Evolutionary conservation across 228 moss, liverwort and hornwort species (phyloP).

Genomic region (Sphagnum magellanicum): DNA sequence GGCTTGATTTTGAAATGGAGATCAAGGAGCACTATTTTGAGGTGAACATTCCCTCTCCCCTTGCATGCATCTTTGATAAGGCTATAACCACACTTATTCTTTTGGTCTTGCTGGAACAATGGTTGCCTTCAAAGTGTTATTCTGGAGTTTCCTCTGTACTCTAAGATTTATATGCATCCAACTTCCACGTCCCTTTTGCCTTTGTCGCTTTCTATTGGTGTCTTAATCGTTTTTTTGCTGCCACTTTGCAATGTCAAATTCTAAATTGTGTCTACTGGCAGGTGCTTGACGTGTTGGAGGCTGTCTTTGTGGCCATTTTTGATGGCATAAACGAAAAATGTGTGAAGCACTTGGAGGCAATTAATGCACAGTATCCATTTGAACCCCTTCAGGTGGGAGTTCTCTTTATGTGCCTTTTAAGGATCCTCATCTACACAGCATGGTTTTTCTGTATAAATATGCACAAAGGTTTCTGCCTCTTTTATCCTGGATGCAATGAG

Average conservation of each 20-base stretch:
- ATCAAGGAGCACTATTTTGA: slow-evolving; percentile 98
- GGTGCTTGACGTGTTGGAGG: slow-evolving; percentile 76
- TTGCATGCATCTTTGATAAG: background rate
- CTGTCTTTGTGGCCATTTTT: slow-evolving; percentile 79
- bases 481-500: background rate
- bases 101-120: background rate
- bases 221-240: background rate
- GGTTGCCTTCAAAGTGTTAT: too few species aligned
- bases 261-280: slow-evolving; percentile 3
- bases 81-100: background rate
- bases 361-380: slow-evolving; percentile 77
- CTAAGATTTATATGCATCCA: too few species aligned
- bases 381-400: slow-evolving; percentile 73
- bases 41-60: slow-evolving; percentile 20
- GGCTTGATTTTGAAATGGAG: slow-evolving; percentile 95
- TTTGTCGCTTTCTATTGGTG: background rate
- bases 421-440: background rate
- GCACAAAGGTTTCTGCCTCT: background rate
- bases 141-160: too few species aligned
- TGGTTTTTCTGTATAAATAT: background rate
- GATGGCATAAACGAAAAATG: slow-evolving; percentile 73
- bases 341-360: slow-evolving; percentile 49
- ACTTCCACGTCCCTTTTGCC: background rate
- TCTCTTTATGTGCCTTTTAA: background rate
- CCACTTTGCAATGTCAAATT: background rate